Percentiles rank a stretch among this genome's conserved stretches.
These are phyloP conservation scores for Incumbomyces lentus DNA, from an alignment of 2,329 filamentous ascomycete species.

Conservation along the genomic window DNA sequence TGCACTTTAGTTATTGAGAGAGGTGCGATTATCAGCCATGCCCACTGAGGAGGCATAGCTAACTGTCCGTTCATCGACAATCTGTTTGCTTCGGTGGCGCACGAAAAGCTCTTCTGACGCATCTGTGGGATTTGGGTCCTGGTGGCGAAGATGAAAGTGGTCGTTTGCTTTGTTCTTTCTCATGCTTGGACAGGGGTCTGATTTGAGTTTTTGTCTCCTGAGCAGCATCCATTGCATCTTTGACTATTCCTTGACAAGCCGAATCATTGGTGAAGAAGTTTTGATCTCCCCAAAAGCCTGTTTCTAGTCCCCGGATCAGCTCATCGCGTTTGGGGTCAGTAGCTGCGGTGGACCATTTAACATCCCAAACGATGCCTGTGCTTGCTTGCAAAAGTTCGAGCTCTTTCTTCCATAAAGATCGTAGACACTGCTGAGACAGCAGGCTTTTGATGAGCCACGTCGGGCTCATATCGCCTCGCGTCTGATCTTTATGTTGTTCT, in stretches of 20 bases:
- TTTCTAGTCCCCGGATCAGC: not conserved
- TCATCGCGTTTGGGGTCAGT: not conserved
- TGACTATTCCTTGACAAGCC: not conserved
- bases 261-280: not conserved
- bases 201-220: not conserved
- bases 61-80: too few species aligned
- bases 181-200: not conserved
- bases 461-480: not conserved
- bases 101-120: too few species aligned
- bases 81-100: too few species aligned
- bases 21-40: too few species aligned
- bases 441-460: conserved; percentile 3
- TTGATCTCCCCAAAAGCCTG: not conserved
- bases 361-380: not conserved
- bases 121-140: not conserved
- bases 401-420: not conserved
- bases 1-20: too few species aligned
- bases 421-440: not conserved
- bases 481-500: not conserved
- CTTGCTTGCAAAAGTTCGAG: not conserved
- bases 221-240: not conserved
- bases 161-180: not conserved
- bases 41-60: too few species aligned
- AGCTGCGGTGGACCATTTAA: not conserved
- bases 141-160: not conserved